Evolutionary conservation across 2,329 filamentous ascomycete species (phyloP).

Genomic region (Cladosporium sp.): DNA sequence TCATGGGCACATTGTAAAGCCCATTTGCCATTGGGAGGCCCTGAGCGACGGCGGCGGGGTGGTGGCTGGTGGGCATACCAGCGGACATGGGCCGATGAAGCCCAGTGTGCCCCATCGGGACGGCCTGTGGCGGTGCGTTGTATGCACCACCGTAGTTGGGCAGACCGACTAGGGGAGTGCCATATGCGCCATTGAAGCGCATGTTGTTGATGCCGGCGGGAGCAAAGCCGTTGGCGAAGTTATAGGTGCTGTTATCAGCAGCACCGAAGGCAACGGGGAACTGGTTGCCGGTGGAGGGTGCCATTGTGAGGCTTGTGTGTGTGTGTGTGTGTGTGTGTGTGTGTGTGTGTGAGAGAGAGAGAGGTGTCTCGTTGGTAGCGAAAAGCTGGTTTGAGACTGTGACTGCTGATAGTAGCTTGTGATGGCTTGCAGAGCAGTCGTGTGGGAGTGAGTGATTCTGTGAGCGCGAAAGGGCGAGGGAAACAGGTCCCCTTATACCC

Average conservation of each 20-base stretch:
- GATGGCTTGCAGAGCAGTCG: neutral
- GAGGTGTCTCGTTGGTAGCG: slow-evolving; percentile 5
- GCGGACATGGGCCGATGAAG: neutral
- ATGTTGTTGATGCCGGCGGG: slow-evolving; percentile 3
- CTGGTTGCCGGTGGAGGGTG: neutral
- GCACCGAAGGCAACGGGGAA: neutral
- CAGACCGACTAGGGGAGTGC: neutral
- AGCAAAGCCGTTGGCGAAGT: neutral
- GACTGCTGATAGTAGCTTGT: slow-evolving; percentile 11
- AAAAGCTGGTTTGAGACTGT: neutral
- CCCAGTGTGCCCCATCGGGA: slow-evolving; percentile 5
- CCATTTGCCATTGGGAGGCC: slow-evolving; percentile 2
- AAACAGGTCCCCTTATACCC: neutral
- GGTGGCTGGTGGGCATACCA: neutral
- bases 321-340: neutral
- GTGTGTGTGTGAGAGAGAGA: neutral
- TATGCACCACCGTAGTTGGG: neutral
- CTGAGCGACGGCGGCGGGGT: neutral
- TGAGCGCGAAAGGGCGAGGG: neutral
- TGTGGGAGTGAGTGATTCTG: neutral
- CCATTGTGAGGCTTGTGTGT: neutral
- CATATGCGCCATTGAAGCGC: neutral
- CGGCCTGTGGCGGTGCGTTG: neutral
- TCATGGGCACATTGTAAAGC: neutral
- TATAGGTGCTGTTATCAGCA: neutral